phyloP scores from a whole-genome alignment of 768 basidiomycete genomes.

The Trametes cingulata region DNA sequence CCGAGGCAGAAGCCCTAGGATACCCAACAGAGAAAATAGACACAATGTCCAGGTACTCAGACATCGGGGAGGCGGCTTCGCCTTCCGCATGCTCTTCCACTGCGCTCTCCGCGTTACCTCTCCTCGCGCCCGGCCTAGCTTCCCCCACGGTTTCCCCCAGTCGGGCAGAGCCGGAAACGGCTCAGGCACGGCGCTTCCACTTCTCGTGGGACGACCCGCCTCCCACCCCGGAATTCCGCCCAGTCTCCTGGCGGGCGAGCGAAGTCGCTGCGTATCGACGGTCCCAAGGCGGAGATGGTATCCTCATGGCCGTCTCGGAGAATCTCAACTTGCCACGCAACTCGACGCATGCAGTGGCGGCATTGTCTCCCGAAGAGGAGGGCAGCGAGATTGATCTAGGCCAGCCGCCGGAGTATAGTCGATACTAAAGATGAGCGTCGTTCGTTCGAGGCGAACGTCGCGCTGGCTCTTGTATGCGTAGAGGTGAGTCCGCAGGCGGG shows the following conservation, averaged over 20 bases:
- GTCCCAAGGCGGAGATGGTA: background rate
- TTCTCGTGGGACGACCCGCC: conserved; percentile 9
- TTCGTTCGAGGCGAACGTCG: background rate
- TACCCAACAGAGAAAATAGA: background rate
- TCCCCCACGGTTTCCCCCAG: background rate
- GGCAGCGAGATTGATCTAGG: background rate
- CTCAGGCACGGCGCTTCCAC: background rate
- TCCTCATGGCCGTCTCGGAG: background rate
- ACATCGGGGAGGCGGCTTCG: background rate
- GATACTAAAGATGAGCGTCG: background rate
- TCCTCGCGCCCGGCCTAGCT: background rate
- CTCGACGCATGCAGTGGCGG: background rate
- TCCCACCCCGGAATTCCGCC: conserved; percentile 1
- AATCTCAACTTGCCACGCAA: background rate
- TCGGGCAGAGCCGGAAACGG: background rate
- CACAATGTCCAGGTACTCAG: background rate
- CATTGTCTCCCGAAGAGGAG: background rate
- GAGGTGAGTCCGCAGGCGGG: too few relatives aligned
- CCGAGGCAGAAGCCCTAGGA: background rate
- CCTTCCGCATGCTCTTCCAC: background rate
- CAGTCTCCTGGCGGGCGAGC: background rate
- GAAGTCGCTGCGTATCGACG: background rate
- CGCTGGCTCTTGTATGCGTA: too few relatives aligned
- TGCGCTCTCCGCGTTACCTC: background rate
- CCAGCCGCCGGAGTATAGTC: conserved; percentile 2